Evolutionary conservation across 495 filamentous ascomycete species (phyloP), one percentile per base, ranked within the genome.

Genomic region (Podospora australis): DNA sequence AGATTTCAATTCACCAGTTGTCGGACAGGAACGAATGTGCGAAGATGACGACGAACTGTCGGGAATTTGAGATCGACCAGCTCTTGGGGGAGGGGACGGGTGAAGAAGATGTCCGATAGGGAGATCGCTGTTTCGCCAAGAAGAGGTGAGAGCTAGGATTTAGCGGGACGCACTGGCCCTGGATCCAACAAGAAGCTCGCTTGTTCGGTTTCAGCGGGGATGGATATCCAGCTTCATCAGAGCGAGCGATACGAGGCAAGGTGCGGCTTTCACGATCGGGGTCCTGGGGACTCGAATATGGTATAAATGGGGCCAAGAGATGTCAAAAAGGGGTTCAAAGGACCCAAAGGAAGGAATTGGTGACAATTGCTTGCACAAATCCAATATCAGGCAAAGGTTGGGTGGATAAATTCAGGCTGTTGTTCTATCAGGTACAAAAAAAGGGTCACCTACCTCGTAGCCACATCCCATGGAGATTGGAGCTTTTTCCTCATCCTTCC

Each of bases 1-100:
- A 50, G 44, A 16, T 39, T 39, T 39, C 48, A 48, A 51, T 55
- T 43, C 14, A 44, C 52, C 30, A 46, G 35, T 46, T 51, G 53
- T 51, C 46, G 48, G 41, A 39, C 48, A 34, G 46, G 40, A 38
- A 14, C 22, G 32, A 44, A 41, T n/a, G 16, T 30, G 40, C 30
- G 32, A 44, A 45, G 20, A 38, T 24, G 36, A 23, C 13, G 16
- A 39, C 35, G 23, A 19, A 39, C n/a, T n/a, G n/a, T n/a, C n/a
- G n/a, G n/a, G n/a, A n/a, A n/a, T n/a, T n/a, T n/a, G n/a, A n/a
- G n/a, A n/a, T n/a, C n/a, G n/a, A n/a, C n/a, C n/a, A n/a, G 32
- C 14, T 36, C 19, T 36, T 17, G 32, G 32, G 32, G 32, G 3
- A 36, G n/a, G n/a, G n/a, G n/a, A n/a, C n/a, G n/a, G n/a, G n/a